phyloP scores from a whole-genome alignment of 2,329 filamentous ascomycete genomes.

The Penicillium sp. region DNA sequence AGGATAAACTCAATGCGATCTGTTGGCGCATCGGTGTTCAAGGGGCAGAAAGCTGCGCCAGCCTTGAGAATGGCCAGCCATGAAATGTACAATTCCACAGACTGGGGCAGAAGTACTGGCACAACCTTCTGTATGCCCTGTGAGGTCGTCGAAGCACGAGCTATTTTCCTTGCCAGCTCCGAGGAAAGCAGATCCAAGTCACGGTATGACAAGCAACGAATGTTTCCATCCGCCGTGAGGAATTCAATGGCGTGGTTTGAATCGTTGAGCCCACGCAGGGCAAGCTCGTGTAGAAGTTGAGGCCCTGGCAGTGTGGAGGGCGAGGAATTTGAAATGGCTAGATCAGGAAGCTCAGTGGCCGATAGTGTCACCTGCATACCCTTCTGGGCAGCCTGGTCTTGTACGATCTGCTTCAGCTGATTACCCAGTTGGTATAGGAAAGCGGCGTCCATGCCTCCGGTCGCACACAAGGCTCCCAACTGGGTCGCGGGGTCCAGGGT shows the following conservation, averaged over 20 bases:
- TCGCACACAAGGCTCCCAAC: slow-evolving; percentile 28
- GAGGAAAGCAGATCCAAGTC: slow-evolving; percentile 62
- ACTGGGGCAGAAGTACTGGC: slow-evolving; percentile 76
- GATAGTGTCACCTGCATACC: slow-evolving; percentile 14
- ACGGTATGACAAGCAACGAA: slow-evolving; percentile 58
- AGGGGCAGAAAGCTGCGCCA: slow-evolving; percentile 81
- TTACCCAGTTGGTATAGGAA: slow-evolving; percentile 31
- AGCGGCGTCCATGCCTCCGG: slow-evolving; percentile 22
- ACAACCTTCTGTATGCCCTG: slow-evolving; percentile 51
- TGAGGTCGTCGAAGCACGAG: slow-evolving; percentile 24
- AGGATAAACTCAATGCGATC: slow-evolving; percentile 80
- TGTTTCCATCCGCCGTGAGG: slow-evolving; percentile 50
- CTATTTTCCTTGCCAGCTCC: slow-evolving; percentile 55
- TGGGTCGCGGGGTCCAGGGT: slow-evolving; percentile 22
- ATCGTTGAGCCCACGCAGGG: slow-evolving; percentile 46
- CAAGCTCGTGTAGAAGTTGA: slow-evolving; percentile 61
- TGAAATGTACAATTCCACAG: slow-evolving; percentile 72
- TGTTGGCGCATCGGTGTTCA: slow-evolving; percentile 73
- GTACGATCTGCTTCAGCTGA: slow-evolving; percentile 31
- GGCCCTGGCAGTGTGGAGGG: slow-evolving; percentile 57
- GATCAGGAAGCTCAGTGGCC: slow-evolving; percentile 19
- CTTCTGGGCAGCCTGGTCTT: slow-evolving; percentile 22
- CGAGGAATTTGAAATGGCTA: slow-evolving; percentile 60
- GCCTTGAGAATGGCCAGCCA: slow-evolving; percentile 76
- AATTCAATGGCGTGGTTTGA: slow-evolving; percentile 63